Evolutionary conservation across 352 stramenopile genomes (phyloP).

Genomic region (Detonula confervacea): DNA sequence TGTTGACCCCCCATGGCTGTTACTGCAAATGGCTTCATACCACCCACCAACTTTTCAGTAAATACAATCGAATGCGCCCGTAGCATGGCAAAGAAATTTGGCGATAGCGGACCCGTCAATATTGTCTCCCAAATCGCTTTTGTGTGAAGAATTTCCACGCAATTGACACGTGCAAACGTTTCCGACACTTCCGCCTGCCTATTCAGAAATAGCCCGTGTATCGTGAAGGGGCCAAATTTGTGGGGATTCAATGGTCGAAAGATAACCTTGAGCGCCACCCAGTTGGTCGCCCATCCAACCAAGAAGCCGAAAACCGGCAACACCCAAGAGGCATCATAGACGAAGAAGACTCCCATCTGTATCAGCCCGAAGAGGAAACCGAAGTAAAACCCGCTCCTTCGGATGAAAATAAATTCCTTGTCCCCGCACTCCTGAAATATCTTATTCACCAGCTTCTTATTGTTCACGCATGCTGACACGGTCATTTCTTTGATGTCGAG

Average conservation of each 20-base stretch:
- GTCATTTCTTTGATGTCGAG: conserved; percentile 96
- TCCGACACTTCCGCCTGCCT: conserved; percentile 89
- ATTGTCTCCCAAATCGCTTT: conserved; percentile 83
- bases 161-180: conserved; percentile 82
- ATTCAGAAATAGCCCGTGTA: conserved; percentile 96
- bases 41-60: conserved; percentile 79
- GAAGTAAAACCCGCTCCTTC: conserved; percentile 83
- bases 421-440: conserved; percentile 94
- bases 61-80: conserved; percentile 83
- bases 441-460: conserved; percentile 95
- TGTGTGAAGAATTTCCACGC: conserved; percentile 80
- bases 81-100: conserved; percentile 82
- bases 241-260: conserved; percentile 72
- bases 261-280: conserved; percentile 83
- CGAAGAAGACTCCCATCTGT: conserved; percentile 81
- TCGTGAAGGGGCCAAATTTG: conserved; percentile 88
- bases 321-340: conserved; percentile 75
- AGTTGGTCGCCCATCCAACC: conserved; percentile 85
- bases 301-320: conserved; percentile 77
- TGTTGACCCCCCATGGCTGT: conserved; percentile 75
- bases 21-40: conserved; percentile 79
- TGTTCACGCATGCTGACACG: conserved; percentile 91
- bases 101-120: conserved; percentile 70
- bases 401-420: conserved; percentile 86
- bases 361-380: conserved; percentile 82